Evolutionary conservation across 2,329 filamentous ascomycete species (phyloP), one percentile per base, ranked within the genome.

Genomic region (Lachnellula subtilissima): DNA sequence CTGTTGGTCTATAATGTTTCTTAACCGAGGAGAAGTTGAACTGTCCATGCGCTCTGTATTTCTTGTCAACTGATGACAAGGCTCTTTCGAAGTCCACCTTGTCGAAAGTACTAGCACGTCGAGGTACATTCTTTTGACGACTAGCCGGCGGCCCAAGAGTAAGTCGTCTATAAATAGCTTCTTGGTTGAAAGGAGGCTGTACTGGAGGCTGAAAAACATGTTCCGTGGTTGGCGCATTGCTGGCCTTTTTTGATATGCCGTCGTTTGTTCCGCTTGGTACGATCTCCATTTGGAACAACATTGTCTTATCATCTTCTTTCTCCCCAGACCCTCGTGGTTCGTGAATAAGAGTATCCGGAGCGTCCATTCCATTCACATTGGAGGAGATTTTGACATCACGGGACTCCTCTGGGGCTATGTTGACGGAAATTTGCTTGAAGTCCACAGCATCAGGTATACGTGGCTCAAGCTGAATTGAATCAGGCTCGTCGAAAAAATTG

Each of bases 401-500:
- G 22, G 40, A 22, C 36, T 62, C 55, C 50, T 57, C 35, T 15
- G 43, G 22, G 8, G 7, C 37, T 6, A 50, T 42, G 35, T 23
- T 51, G 17, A 23, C 40, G 49, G 50, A 37, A 45, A 47, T 43
- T 22, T 60, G 55, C 7, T 32, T 25, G 5, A 32, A 7, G 4
- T 28, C 23, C 14, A 32, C 22, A 15, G 58, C 57, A 5, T 43
- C 55, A 43, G 51, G n/a, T 39, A 50, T 15, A 23, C 64, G 62
- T 28, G 60, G 51, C 42, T 64, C 62, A 48, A 64, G 53, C n/a
- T 63, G 54, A 32, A 66, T 46, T 47, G 50, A 67, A 56, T 71
- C 74, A 56, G 76, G 76, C 58, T 87, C 85, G 64, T 93, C 88
- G 63, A 93, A 93, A 70, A 92, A 93, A 68, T 82, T 89, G 69